phyloP scores from a whole-genome alignment of 2,329 filamentous ascomycete genomes.

The Pestalotiopsis sp. region DNA sequence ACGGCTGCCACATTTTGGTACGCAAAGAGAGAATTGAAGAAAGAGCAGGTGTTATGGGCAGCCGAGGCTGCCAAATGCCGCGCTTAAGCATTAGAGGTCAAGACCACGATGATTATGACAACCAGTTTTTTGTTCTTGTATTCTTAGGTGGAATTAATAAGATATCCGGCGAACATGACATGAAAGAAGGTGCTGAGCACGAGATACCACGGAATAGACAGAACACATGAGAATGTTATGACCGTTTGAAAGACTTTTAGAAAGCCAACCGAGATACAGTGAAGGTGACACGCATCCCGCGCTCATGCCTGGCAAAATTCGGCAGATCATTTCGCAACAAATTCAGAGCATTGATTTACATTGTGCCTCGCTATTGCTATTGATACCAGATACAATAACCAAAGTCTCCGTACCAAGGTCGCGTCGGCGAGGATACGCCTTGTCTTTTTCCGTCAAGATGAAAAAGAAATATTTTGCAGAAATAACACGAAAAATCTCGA shows the following conservation, averaged over 20 bases:
- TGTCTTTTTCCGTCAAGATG: no score
- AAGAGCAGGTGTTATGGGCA: slow-evolving; percentile 27
- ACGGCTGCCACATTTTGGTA: slow-evolving; percentile 26
- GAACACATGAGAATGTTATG: not conserved
- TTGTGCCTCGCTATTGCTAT: no score
- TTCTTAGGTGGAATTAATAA: not conserved
- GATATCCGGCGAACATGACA: not conserved
- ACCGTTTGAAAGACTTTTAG: not conserved
- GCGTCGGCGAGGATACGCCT: no score
- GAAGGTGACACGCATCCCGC: no score
- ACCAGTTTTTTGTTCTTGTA: not conserved
- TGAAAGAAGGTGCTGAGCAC: not conserved
- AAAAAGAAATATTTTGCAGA: no score
- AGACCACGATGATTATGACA: not conserved
- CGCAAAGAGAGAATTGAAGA: slow-evolving; percentile 26
- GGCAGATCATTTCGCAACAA: no score
- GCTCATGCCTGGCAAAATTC: no score
- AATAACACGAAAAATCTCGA: no score
- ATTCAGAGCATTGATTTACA: no score
- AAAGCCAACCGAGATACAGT: no score
- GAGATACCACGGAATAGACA: not conserved
- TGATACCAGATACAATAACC: no score
- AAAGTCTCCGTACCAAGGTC: no score
- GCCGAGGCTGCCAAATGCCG: slow-evolving; percentile 20
- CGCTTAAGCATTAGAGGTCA: slow-evolving; percentile 1